Evolutionary conservation across 495 filamentous ascomycete species (phyloP).

Genomic region (Penicillium verhagenii): DNA sequence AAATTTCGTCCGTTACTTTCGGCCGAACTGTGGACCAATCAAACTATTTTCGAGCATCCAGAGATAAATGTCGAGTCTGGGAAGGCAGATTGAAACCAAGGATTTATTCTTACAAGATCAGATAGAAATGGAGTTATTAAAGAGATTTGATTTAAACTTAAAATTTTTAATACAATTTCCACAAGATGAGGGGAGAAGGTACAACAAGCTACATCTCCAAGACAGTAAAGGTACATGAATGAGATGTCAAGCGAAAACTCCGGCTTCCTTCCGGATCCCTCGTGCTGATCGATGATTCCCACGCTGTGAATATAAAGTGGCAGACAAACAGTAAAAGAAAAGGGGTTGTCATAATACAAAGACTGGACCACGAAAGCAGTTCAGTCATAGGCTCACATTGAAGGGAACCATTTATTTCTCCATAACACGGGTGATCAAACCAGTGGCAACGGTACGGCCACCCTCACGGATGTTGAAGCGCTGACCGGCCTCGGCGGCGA

Average conservation of each 20-base stretch:
- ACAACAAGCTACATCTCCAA: slow-evolving; percentile 47
- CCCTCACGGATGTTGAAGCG: slow-evolving; percentile 97
- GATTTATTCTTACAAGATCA: too few species aligned
- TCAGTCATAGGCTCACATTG: slow-evolving; percentile 6
- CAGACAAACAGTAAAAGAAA: slow-evolving; percentile 33
- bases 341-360: slow-evolving; percentile 39
- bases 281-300: slow-evolving; percentile 34
- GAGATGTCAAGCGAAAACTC: slow-evolving; percentile 43
- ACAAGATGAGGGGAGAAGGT: slow-evolving; percentile 28
- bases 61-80: too few species aligned
- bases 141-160: slow-evolving; percentile 7
- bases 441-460: slow-evolving; percentile 89
- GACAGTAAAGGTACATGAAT: slow-evolving; percentile 42
- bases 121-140: neutral
- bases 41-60: too few species aligned
- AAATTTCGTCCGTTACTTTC: slow-evolving; percentile 25
- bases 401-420: slow-evolving; percentile 24
- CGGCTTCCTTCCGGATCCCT: slow-evolving; percentile 34
- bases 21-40: slow-evolving; percentile 11
- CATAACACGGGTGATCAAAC: slow-evolving; percentile 82
- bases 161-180: slow-evolving; percentile 28
- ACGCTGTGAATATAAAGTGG: slow-evolving; percentile 35
- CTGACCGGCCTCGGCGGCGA: slow-evolving; percentile 85
- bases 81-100: too few species aligned
- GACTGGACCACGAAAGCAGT: slow-evolving; percentile 11